Base-by-base conservation (phyloP, 2,329 filamentous ascomycete genomes). In the Monilinia laxa region DNA sequence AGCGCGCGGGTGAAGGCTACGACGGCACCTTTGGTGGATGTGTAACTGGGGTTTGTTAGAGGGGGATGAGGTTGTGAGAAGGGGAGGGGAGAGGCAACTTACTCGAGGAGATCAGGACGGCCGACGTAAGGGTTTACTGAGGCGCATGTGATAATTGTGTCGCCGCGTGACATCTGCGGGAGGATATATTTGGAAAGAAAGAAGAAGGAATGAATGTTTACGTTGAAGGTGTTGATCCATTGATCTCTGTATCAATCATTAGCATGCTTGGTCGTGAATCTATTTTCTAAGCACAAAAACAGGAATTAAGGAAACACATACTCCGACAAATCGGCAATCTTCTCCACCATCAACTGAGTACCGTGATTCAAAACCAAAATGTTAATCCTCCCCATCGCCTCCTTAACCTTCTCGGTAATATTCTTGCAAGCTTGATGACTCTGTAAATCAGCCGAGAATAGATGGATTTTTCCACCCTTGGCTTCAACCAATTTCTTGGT, bases 71-170 rank as follows among this genome's bases (percentile, higher is more conserved):
- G 51, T 20, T 18, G 16, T 14, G 6, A 23, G 40, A 11, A 25
- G 28, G 16, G 14, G 9, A 35, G 20, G 14, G 14, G n/a, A n/a
- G 5, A 4, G 28, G 11, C 2, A 11, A 59, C 63, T 49, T 59
- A 59, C 63, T 95, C 91, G 59, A 95, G 84, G 2, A 94, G 83
- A 73, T 94, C 91, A 0, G 89, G 88, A 1, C 90, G 89, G 51
- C 91, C 91, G 67, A 93, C 85, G 79, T 94, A 95, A 35, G 88
- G 90, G 76, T 94, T 94, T 76, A 95, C 88, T 42, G 90, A 93
- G 55, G 90, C 88, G 76, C 92, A 93, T 81, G 94, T 95, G 83
- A 96, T 92, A 76, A 96, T 92, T 35, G 86, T 87, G 66, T 86
- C 84, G 47, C 92, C 91, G n/a, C 78, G 77, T 74, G 86, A 85